Evolutionary conservation across 805 yeast species (phyloP), one percentile per base, ranked within the genome.

Genomic region (Cyberlindnera sargentensis): DNA sequence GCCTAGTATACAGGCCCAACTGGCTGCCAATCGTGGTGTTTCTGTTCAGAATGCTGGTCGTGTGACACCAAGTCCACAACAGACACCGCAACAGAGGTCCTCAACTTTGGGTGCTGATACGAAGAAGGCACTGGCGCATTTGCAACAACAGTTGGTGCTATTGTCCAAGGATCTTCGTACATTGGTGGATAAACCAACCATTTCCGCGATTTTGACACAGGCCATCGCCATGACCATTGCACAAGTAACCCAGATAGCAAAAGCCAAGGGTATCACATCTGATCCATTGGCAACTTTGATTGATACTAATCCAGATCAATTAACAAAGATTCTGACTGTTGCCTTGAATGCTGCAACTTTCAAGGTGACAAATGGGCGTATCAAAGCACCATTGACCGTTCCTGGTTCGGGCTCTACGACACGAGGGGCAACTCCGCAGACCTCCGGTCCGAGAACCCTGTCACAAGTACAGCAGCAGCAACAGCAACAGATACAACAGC

Each of bases 191-290:
- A 85, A 87, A 34, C 89, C 84, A 26, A 79, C 88, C 6, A 87
- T 91, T 40, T 85, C 96, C 0, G 85, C 80, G 46, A 79, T 89
- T 43, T 70, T 90, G 53, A 90, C 96, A 7, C 89, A 85, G 54
- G 96, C 96, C 2, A 71, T 90, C 52, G 96, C 96, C 3, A 84
- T 90, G 69, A 91, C 96, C 0, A 88, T 90, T 49, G 91, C 95
- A 8, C 93, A 85, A 60, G 91, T 85, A 8, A 83, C 84, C 46
- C 90, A 82, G 52, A 90, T 90, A 6, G 95, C 95, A 0, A 86
- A 89, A 54, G 81, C 80, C 53, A 86, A 84, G 32, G 90, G 93
- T 15, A 81, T 85, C 46, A 78, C 80, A 1, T 86, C 88, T 23
- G 84, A 84, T 54, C 90, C 93, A 4, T 66, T 85, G 48, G 79